These are phyloP conservation scores for Lactarius quietus DNA, from an alignment of 768 basidiomycete genomes.

Conservation along the genomic window DNA sequence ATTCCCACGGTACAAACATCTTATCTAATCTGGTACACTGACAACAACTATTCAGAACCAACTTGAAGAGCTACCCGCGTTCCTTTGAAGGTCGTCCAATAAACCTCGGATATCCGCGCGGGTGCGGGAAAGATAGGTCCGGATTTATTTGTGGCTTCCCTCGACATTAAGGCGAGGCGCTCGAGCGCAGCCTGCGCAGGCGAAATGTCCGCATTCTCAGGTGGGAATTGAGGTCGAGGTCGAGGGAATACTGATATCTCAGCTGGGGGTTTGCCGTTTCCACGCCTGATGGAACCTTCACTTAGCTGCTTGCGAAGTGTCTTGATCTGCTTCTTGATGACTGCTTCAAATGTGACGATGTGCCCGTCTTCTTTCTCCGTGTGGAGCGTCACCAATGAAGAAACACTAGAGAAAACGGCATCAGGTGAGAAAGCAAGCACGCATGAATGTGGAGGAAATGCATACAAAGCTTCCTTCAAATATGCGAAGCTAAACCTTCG, in stretches of 20 bases:
- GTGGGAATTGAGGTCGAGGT: neutral
- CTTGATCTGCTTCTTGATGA: constrained; percentile 58
- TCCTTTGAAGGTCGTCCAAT: neutral
- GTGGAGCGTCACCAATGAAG: constrained; percentile 59
- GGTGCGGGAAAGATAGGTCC: constrained; percentile 9
- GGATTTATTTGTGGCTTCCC: neutral
- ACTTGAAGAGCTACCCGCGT: neutral
- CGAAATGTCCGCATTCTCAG: constrained; percentile 1
- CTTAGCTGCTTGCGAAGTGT: constrained; percentile 64
- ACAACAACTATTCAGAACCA: neutral
- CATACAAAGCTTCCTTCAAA: constrained; percentile 86
- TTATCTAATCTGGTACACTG: neutral
- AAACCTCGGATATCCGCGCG: constrained; percentile 5
- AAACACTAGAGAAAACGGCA: constrained; percentile 46
- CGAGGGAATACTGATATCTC: neutral
- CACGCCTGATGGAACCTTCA: constrained; percentile 34
- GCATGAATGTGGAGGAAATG: constrained; percentile 19
- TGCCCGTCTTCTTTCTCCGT: constrained; percentile 47
- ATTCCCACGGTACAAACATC: neutral
- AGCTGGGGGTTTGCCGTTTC: neutral
- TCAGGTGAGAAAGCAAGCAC: neutral
- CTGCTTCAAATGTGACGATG: constrained; percentile 46
- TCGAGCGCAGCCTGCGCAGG: constrained; percentile 2
- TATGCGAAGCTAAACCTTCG: constrained; percentile 80
- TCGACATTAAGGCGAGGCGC: constrained; percentile 2